Conservation (phyloP, 139 green algal genomes). For the Micractinium conductrix region DNA sequence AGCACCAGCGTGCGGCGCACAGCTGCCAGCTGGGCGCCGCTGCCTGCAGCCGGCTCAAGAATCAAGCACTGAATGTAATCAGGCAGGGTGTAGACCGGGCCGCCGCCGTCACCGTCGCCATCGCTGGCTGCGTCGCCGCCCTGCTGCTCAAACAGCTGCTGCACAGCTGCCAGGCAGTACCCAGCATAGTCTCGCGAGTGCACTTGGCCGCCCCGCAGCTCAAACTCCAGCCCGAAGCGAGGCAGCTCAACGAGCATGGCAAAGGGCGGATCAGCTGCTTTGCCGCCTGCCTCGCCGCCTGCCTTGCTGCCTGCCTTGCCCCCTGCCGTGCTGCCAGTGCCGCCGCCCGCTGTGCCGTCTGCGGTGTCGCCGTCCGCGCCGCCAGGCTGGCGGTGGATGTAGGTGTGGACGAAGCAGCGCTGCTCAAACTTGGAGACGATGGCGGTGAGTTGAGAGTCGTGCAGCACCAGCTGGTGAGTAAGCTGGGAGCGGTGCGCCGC, state of each 20-base stretch:
- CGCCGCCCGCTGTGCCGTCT: not conserved
- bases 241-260: slow-evolving; percentile 55
- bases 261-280: not conserved
- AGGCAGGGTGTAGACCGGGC: slow-evolving; percentile 55
- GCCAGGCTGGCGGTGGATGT: no score
- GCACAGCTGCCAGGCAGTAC: slow-evolving; percentile 36
- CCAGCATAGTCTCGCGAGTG: slow-evolving; percentile 37
- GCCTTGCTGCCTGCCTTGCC: not conserved
- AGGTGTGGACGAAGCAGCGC: slow-evolving; percentile 53
- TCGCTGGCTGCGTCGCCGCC: not conserved
- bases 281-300: not conserved
- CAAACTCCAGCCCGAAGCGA: slow-evolving; percentile 61
- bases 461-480: slow-evolving; percentile 38
- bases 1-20: not conserved
- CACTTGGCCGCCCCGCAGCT: slow-evolving; percentile 17
- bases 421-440: slow-evolving; percentile 58
- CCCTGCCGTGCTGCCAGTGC: not conserved
- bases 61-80: slow-evolving; percentile 63
- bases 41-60: slow-evolving; percentile 26
- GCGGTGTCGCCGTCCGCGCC: no score
- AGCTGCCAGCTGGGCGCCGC: not conserved
- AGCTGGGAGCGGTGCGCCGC: not conserved
- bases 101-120: not conserved
- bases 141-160: slow-evolving; percentile 34
- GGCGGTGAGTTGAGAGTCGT: not conserved